Evolutionary conservation across 345 rosid genomes (phyloP).

Genomic region (Ceriops zippeliana): DNA sequence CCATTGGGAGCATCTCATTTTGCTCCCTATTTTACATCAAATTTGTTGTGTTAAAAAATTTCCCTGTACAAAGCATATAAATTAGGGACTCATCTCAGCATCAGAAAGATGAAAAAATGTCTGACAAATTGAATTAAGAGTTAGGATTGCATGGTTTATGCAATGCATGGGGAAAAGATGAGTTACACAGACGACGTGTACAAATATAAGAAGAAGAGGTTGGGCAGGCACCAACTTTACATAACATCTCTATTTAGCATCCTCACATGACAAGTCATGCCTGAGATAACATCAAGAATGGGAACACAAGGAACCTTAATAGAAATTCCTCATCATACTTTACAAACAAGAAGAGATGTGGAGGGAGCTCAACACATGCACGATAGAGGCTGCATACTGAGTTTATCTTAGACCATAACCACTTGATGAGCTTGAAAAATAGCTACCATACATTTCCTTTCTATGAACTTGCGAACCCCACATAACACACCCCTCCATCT

Average conservation of each 20-base stretch:
- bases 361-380: too few relatives aligned
- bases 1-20: too few relatives aligned
- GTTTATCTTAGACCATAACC: too few relatives aligned
- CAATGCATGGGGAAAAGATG: too few relatives aligned
- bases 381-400: too few relatives aligned
- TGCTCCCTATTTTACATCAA: conserved; percentile 14
- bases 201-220: background rate
- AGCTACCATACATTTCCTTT: too few relatives aligned
- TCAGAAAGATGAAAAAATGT: background rate
- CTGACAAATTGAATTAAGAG: background rate
- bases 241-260: conserved; percentile 1
- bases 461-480: too few relatives aligned
- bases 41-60: background rate
- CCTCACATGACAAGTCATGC: background rate
- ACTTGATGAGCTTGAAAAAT: too few relatives aligned
- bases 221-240: background rate
- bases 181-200: background rate
- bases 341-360: too few relatives aligned
- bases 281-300: background rate
- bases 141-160: too few relatives aligned
- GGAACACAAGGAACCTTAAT: background rate
- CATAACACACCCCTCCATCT: too few relatives aligned
- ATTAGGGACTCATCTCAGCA: background rate
- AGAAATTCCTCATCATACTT: background rate
- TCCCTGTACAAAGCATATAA: background rate